Percentiles rank a stretch among this genome's conserved stretches.
phyloP scores from a whole-genome alignment of 116 monocot species.

The Iris pallida region DNA sequence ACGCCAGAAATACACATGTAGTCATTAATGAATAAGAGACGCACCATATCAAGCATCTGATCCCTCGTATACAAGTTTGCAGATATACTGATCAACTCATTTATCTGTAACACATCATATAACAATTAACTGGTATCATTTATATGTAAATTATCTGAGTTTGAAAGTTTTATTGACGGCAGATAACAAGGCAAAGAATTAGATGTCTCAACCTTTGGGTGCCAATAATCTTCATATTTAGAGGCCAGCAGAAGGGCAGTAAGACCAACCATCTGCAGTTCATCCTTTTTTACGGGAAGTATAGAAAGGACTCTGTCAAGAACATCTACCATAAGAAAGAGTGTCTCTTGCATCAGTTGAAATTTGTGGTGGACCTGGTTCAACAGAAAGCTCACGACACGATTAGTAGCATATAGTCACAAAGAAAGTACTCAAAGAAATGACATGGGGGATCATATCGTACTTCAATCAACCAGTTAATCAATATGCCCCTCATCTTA shows the following conservation, averaged over 20 bases:
- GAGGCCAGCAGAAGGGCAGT: slow-evolving; percentile 56
- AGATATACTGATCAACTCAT: slow-evolving; percentile 52
- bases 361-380: slow-evolving; percentile 61
- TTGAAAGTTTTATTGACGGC: neutral
- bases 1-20: neutral
- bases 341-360: slow-evolving; percentile 71
- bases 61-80: slow-evolving; percentile 28
- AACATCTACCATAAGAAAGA: slow-evolving; percentile 65
- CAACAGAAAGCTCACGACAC: neutral
- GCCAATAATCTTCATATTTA: slow-evolving; percentile 75
- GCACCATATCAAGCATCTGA: slow-evolving; percentile 62
- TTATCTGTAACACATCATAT: slow-evolving; percentile 24
- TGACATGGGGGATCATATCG: neutral
- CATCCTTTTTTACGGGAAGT: slow-evolving; percentile 34
- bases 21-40: neutral
- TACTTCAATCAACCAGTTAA: slow-evolving; percentile 73
- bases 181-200: neutral
- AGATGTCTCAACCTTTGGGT: slow-evolving; percentile 42
- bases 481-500: slow-evolving; percentile 50
- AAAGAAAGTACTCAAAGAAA: neutral
- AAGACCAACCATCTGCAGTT: slow-evolving; percentile 60
- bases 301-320: slow-evolving; percentile 56
- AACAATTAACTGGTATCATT: neutral
- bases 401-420: neutral
- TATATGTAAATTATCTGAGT: too few relatives aligned